phyloP scores from a whole-genome alignment of 495 filamentous ascomycete genomes.

The Jackrogersella multiformis region DNA sequence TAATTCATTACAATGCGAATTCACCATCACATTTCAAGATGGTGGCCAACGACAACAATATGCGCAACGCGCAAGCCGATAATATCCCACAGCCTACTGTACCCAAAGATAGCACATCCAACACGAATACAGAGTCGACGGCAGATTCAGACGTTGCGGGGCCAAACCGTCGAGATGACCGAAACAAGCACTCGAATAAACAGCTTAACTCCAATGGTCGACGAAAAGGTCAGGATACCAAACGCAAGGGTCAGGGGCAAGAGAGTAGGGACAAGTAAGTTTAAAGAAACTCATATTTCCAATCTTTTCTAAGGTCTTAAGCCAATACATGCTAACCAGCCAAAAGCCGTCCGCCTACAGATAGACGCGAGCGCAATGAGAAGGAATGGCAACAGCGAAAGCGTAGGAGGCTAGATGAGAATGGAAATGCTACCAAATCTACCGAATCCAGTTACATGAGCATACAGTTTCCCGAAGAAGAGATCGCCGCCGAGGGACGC shows the following conservation, averaged over 20 bases:
- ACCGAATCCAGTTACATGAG: slow-evolving; percentile 60
- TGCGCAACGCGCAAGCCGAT: slow-evolving; percentile 3
- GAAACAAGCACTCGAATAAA: slow-evolving; percentile 13
- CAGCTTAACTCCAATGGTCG: slow-evolving; percentile 35
- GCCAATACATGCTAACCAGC: slow-evolving; percentile 44
- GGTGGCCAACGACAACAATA: slow-evolving; percentile 22
- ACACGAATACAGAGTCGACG: slow-evolving; percentile 17
- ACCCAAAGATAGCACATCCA: background rate
- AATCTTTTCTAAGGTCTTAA: slow-evolving; percentile 18
- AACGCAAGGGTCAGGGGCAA: slow-evolving; percentile 23
- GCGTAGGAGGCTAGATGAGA: slow-evolving; percentile 46
- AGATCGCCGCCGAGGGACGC: slow-evolving; percentile 84
- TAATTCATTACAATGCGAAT: slow-evolving; percentile 26
- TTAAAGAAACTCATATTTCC: background rate
- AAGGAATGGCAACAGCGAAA: slow-evolving; percentile 43
- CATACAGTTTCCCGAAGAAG: slow-evolving; percentile 65
- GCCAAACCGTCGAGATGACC: slow-evolving; percentile 17
- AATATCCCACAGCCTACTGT: background rate
- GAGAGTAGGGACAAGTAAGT: slow-evolving; percentile 31
- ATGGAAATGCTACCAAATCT: slow-evolving; percentile 55
- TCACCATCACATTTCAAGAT: slow-evolving; percentile 27
- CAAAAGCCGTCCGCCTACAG: slow-evolving; percentile 17
- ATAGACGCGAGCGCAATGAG: slow-evolving; percentile 34
- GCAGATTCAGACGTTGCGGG: slow-evolving; percentile 20
- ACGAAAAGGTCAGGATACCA: slow-evolving; percentile 23